These are phyloP conservation scores for Naganishia vishniacii DNA, from an alignment of 768 basidiomycete genomes.

Conservation along the genomic window DNA sequence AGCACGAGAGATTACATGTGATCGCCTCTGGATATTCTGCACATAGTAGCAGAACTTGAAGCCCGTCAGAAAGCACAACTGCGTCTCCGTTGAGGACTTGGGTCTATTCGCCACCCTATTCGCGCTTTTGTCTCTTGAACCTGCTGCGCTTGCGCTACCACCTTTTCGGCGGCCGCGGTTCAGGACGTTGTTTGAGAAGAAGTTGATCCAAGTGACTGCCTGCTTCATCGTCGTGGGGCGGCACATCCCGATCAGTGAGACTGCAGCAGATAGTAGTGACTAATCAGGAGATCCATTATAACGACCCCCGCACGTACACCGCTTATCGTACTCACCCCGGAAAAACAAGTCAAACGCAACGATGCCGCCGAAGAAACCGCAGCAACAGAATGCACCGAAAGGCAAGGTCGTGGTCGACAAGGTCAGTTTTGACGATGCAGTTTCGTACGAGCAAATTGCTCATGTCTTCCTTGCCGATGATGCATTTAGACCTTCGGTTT, in stretches of 20 bases:
- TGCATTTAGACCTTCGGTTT: conserved; percentile 50
- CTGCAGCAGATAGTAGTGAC: too few relatives aligned
- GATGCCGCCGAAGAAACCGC: conserved; percentile 27
- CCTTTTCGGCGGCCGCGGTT: conserved; percentile 14
- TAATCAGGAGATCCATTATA: too few relatives aligned
- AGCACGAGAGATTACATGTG: too few relatives aligned
- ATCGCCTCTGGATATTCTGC: too few relatives aligned
- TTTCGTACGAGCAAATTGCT: too few relatives aligned
- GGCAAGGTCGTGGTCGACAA: conserved; percentile 26
- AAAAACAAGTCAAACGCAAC: not conserved
- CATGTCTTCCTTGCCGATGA: not conserved
- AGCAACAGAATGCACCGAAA: conserved; percentile 14
- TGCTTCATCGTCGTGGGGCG: not conserved
- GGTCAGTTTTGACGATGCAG: conserved; percentile 1
- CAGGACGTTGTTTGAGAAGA: not conserved
- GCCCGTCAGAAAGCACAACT: too few relatives aligned
- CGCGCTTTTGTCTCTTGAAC: not conserved
- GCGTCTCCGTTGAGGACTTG: too few relatives aligned
- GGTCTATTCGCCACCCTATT: too few relatives aligned
- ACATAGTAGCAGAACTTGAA: too few relatives aligned
- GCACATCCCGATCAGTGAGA: too few relatives aligned
- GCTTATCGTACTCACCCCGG: not conserved
- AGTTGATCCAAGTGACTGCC: conserved; percentile 3
- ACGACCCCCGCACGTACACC: too few relatives aligned
- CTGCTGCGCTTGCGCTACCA: not conserved